Evolutionary conservation across 495 filamentous ascomycete genomes (phyloP).

Genomic region (Diplogelasinospora grovesii): DNA sequence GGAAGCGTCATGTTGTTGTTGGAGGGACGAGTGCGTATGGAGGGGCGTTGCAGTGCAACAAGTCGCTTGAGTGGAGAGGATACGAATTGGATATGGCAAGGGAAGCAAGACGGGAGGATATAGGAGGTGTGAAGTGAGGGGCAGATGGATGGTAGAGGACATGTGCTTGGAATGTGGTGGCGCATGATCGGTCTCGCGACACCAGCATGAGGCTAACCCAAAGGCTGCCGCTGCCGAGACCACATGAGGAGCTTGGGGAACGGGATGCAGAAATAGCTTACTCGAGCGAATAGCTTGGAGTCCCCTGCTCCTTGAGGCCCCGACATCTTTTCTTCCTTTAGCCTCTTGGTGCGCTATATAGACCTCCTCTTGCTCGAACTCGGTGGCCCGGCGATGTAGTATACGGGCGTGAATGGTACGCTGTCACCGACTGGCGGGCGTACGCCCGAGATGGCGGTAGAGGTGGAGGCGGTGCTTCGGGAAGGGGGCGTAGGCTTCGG

Average conservation of each 20-base stretch:
- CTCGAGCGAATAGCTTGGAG: conserved; percentile 98
- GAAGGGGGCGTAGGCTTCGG: no score
- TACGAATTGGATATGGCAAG: conserved; percentile 3
- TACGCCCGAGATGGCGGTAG: no score
- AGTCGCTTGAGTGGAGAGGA: neutral
- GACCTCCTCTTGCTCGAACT: no score
- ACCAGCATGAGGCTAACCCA: no score
- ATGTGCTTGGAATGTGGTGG: neutral
- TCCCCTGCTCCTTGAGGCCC: conserved; percentile 75
- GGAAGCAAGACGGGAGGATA: neutral
- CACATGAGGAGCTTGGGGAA: no score
- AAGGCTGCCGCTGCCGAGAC: no score
- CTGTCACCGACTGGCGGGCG: no score
- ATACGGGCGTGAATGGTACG: neutral
- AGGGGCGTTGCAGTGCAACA: neutral
- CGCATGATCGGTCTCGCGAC: no score
- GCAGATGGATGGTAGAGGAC: neutral
- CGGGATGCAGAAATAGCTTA: conserved; percentile 49
- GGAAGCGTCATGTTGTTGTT: conserved; percentile 23
- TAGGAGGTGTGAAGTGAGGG: neutral
- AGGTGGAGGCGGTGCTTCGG: no score
- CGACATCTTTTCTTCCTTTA: conserved; percentile 52
- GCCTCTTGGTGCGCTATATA: no score
- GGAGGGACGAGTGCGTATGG: conserved; percentile 2
- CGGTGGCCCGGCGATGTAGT: no score